Evolutionary conservation across 2,329 filamentous ascomycete genomes (phyloP), one percentile per base, ranked within the genome.

Genomic region (Knufia petricola): DNA sequence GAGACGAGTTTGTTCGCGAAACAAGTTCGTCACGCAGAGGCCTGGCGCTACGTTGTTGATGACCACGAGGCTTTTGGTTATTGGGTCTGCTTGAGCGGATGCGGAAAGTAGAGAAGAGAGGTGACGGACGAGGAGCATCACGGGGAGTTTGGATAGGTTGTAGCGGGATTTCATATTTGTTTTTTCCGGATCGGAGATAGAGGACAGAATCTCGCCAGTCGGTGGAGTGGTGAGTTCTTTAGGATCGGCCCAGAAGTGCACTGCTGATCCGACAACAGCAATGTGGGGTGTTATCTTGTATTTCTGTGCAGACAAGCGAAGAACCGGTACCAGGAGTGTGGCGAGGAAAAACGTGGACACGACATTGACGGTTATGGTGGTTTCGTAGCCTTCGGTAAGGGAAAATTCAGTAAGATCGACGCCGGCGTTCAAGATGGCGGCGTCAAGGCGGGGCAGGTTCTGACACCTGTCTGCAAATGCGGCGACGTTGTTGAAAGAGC

Each of bases 301-400:
- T n/a, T n/a, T n/a, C n/a, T n/a, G n/a, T n/a, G n/a, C n/a, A n/a
- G n/a, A n/a, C n/a, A n/a, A n/a, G n/a, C 47, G 39, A 7, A 59
- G 51, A 7, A 50, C 12, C 2, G 59, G 56, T 1, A 58, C 39
- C 2, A 60, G 46, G 1, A 56, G 49, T 1, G 57, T 36, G 2
- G 55, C 52, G 2, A 61, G 36, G 1, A 61, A 48, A 3, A 54
- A 51, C 0, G 57, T 61, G 32, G 49, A 46, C 6, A 61, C 36
- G 26, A 49, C 53, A 32, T 61, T 61, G 32, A 58, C 52, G 26
- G 70, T 73, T 17, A 79, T 60, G 0, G 60, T 69, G n/a, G 52
- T 59, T 59, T 80, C 76, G 24, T 73, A 63, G 0, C 64, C 69
- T 43, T 74, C 71, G 17, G 37, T 19, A 7, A 7, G 34, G 3